Conservation (phyloP, 2,329 filamentous ascomycete genomes). For the Sarocladium kiliense region DNA sequence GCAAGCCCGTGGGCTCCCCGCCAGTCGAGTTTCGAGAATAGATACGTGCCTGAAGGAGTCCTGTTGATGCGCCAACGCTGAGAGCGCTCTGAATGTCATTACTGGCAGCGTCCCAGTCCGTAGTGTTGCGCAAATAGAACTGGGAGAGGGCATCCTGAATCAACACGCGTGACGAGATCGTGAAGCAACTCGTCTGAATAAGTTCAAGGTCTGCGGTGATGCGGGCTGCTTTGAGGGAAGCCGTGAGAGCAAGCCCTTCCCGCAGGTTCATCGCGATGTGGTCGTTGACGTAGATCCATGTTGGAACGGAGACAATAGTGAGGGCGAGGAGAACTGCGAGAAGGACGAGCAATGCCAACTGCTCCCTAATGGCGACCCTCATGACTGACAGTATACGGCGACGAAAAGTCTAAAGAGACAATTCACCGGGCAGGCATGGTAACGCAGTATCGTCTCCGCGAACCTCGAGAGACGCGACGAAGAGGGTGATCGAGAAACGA, state of each 20-base stretch:
- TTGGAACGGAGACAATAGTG: conserved; percentile 74
- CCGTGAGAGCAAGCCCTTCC: conserved; percentile 67
- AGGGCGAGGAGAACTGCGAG: conserved; percentile 69
- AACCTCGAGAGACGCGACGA: not conserved
- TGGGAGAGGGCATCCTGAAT: conserved; percentile 47
- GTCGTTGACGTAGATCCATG: conserved; percentile 54
- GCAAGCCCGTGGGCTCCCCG: conserved; percentile 42
- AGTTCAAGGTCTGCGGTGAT: conserved; percentile 74
- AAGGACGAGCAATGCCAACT: conserved; percentile 76
- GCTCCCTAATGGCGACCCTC: conserved; percentile 83
- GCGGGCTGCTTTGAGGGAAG: conserved; percentile 80
- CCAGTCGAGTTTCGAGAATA: conserved; percentile 65
- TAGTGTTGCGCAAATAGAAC: conserved; percentile 51
- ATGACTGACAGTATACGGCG: conserved; percentile 42
- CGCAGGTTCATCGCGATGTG: conserved; percentile 49
- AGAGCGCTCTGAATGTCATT: conserved; percentile 70
- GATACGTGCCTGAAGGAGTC: conserved; percentile 66
- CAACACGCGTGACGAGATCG: conserved; percentile 63
- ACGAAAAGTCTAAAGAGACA: not conserved
- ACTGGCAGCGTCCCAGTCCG: conserved; percentile 56
- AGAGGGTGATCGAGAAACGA: not conserved
- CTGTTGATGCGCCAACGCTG: conserved; percentile 48
- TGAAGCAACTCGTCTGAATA: conserved; percentile 68
- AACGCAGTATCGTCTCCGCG: not conserved
- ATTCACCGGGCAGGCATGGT: conserved; percentile 6